These are phyloP conservation scores for Boletus rubescentipes DNA, from an alignment of 768 basidiomycete species.

Conservation along the genomic window DNA sequence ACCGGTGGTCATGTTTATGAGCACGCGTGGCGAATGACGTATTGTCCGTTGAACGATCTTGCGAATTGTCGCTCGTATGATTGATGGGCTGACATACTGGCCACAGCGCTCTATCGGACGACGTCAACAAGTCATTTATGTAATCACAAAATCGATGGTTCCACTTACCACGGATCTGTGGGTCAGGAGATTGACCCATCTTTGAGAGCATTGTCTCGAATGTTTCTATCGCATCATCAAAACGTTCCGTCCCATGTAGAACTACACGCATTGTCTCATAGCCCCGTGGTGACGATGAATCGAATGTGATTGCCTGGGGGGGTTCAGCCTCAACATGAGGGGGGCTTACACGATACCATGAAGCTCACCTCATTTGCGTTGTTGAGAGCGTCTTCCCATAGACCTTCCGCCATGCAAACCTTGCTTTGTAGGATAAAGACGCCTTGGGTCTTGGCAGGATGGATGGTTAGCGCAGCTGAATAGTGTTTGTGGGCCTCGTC, in stretches of 20 bases:
- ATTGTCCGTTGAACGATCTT: background rate
- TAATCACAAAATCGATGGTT: too few relatives aligned
- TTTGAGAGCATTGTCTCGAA: background rate
- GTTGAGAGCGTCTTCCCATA: background rate
- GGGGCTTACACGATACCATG: background rate
- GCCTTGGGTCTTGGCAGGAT: background rate
- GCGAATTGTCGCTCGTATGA: background rate
- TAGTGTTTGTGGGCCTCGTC: background rate
- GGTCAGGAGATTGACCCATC: background rate
- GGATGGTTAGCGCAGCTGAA: background rate
- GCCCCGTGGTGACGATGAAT: background rate
- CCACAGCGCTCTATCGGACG: background rate
- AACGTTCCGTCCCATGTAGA: background rate
- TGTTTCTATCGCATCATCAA: background rate
- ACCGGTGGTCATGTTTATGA: background rate
- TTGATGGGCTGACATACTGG: background rate
- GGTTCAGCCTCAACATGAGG: too few relatives aligned
- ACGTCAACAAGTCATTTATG: background rate
- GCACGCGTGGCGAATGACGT: background rate
- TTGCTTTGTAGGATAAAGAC: background rate
- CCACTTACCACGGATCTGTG: background rate
- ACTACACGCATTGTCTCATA: background rate
- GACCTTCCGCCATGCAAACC: background rate
- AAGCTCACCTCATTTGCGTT: background rate
- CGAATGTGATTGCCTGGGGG: background rate